phyloP scores from a whole-genome alignment of 2,329 filamentous ascomycete genomes.

The Fusarium falciforme region DNA sequence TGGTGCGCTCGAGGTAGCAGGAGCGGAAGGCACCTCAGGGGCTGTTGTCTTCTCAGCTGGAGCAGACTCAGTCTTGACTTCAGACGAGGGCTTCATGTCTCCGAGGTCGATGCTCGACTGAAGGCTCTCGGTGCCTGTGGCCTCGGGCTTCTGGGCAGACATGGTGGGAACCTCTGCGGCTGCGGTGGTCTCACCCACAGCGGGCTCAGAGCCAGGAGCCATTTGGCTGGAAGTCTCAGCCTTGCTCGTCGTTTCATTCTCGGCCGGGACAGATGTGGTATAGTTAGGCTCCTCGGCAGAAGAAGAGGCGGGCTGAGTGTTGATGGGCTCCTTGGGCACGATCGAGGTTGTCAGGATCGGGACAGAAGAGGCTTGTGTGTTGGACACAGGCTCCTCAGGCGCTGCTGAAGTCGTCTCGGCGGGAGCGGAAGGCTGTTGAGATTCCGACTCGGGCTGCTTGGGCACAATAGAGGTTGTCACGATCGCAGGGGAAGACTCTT shows the following conservation, averaged over 20 bases:
- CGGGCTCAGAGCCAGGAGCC: constrained; percentile 8
- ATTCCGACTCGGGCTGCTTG: background rate
- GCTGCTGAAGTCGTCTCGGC: background rate
- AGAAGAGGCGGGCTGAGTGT: background rate
- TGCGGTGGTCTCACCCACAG: constrained; percentile 7
- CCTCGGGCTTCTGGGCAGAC: constrained; percentile 17
- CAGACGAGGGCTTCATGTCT: constrained; percentile 31
- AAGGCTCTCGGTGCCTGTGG: constrained; percentile 5
- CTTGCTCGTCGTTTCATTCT: background rate
- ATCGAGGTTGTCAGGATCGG: constrained; percentile 35
- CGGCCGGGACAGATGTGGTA: background rate
- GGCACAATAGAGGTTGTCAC: background rate
- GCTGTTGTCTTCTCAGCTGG: constrained; percentile 21
- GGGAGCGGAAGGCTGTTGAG: background rate
- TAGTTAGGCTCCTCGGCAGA: constrained; percentile 11
- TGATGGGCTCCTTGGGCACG: constrained; percentile 24
- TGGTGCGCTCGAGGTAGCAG: constrained; percentile 1
- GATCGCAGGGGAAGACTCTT: background rate
- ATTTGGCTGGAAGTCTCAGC: constrained; percentile 5
- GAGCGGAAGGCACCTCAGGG: constrained; percentile 13
- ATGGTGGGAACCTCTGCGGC: constrained; percentile 2
- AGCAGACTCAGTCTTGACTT: constrained; percentile 8
- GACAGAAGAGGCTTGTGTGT: background rate
- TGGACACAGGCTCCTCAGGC: background rate
- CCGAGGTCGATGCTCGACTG: constrained; percentile 41